Percentiles rank a stretch among this genome's conserved stretches.
Conservation (phyloP, 2,329 filamentous ascomycete species). For the Hysterium pulicare region DNA sequence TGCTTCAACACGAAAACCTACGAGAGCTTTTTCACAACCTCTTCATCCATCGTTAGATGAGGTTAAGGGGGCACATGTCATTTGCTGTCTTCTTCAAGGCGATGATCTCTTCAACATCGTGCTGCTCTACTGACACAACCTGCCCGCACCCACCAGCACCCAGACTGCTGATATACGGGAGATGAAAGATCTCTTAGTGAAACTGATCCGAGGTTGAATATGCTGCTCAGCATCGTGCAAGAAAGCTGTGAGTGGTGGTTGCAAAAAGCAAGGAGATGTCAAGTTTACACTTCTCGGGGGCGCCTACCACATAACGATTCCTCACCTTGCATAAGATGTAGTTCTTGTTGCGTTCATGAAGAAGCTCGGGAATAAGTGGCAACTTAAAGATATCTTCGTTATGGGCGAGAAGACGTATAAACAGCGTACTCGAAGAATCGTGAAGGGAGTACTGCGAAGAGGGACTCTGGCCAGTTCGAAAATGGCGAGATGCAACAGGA, state of each 20-base stretch:
- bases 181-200: conserved; percentile 54
- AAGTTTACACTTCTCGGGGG: conserved; percentile 8
- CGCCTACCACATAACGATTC: conserved; percentile 4
- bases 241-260: conserved; percentile 5
- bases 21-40: conserved; percentile 49
- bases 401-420: conserved; percentile 10
- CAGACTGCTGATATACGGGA: conserved; percentile 54
- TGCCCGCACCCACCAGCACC: conserved; percentile 50
- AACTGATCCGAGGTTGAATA: conserved; percentile 60
- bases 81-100: conserved; percentile 56
- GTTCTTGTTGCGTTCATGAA: conserved; percentile 55
- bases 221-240: conserved; percentile 4
- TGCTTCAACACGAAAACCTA: conserved; percentile 50
- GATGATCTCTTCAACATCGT: conserved; percentile 61
- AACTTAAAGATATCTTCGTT: conserved; percentile 6
- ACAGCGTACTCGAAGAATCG: conserved; percentile 1
- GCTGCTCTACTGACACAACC: conserved; percentile 57
- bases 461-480: too few relatives aligned
- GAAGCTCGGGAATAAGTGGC: conserved; percentile 6
- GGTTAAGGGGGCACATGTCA: conserved; percentile 55
- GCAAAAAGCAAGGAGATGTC: conserved; percentile 5
- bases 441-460: conserved; percentile 3
- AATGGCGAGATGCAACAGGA: conserved; percentile 4
- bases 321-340: conserved; percentile 41
- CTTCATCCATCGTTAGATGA: conserved; percentile 48